phyloP scores from a whole-genome alignment of 257 asterid genomes.

The Gardenia jasminoides region DNA sequence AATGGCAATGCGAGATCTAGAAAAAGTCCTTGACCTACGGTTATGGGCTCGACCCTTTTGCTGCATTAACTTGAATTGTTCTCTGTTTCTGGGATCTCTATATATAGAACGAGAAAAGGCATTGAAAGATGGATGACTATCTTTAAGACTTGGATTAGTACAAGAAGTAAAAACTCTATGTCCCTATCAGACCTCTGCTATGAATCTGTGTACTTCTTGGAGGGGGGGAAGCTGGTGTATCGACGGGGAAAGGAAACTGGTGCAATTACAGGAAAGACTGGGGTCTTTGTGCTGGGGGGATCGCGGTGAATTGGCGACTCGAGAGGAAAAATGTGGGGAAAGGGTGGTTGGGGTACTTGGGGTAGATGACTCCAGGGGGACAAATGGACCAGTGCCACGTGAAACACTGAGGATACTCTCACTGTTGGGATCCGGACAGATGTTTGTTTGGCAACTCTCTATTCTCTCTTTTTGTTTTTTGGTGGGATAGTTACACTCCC shows the following conservation, averaged over 20 bases:
- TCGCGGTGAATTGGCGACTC: conserved; percentile 5
- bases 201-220: too few species aligned
- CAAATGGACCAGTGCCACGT: conserved; percentile 40
- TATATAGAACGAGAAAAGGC: conserved; percentile 23
- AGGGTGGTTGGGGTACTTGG: not conserved
- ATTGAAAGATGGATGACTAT: conserved; percentile 1
- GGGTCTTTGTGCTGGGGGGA: too few species aligned
- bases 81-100: not conserved
- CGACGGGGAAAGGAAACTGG: conserved; percentile 2
- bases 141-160: not conserved
- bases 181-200: too few species aligned
- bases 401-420: conserved; percentile 21
- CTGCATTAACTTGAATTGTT: conserved; percentile 46
- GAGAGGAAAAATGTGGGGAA: not conserved
- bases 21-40: conserved; percentile 84
- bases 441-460: too few species aligned
- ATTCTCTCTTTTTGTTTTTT: not conserved
- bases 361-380: not conserved
- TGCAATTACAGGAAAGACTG: not conserved
- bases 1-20: conserved; percentile 88
- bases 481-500: too few species aligned
- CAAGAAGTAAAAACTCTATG: not conserved
- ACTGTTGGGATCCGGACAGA: not conserved
- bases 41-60: conserved; percentile 64
- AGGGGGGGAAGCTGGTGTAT: not conserved